Evolutionary conservation across 148 eudicot genomes (phyloP), one percentile per base, ranked within the genome.

Genomic region (Heliosperma pusillum): DNA sequence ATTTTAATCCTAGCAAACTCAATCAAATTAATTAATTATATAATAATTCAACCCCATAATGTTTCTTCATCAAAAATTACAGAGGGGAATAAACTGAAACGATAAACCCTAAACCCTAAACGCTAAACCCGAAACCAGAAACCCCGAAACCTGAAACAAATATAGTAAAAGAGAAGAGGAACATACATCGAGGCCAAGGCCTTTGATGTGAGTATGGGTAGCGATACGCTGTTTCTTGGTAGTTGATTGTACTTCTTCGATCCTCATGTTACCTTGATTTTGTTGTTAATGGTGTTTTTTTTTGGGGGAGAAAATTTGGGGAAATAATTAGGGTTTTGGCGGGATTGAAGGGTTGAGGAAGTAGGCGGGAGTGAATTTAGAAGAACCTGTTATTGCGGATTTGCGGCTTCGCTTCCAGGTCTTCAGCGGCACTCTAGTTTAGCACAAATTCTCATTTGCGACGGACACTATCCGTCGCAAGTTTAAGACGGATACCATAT

Each of bases 141-240:
- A 65, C 24, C 24, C 61, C 5, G 26, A 61, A 61, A 24, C 66
- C 6, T 17, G 4, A 24, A 26, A 12, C 6, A 1, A 13, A 7
- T n/a, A n/a, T 19, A 55, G 62, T 53, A 74, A 65, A 47, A 55
- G 25, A 26, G 79, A 29, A 7, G 27, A 22, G 57, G 13, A 0
- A 29, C 58, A 15, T 87, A 95, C 99, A 77, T 92, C 86, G 44
- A 92, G 99, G 63, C 99, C 99, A 52, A 95, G 97, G 77, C 93
- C 99, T 90, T 85, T 95, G 80, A 95, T 95, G 76, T 95, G 99
- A 65, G 99, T 95, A 66, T 95, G 97, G 56, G 97, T 92, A 19
- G 99, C 97, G 26, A 95, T 85, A 57, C 97, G 86, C 82, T 92
- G 99, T 79, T 95, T 92, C 88, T 95, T 95, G 0, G 88, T 87